A percentile compares a stretch with the other conserved stretches of the same genome.
phyloP scores from a whole-genome alignment of 768 basidiomycete species.

The Baorangia bicolor region DNA sequence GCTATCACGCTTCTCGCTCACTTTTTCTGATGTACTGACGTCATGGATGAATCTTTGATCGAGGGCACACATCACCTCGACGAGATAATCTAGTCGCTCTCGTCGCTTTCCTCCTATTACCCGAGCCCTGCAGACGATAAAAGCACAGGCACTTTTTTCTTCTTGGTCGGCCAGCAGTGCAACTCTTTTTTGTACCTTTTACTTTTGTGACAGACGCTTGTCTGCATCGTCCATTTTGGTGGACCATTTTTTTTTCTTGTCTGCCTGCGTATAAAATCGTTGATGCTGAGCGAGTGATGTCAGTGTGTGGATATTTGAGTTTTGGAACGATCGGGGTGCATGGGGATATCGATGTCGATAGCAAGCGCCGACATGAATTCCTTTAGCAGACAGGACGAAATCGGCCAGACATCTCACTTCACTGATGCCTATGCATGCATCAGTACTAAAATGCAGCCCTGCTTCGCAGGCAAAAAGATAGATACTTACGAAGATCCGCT shows the following conservation, averaged over 20 bases:
- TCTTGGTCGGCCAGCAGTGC: not conserved
- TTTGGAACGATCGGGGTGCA: not conserved
- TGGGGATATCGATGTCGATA: not conserved
- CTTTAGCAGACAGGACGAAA: not conserved
- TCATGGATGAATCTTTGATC: not conserved
- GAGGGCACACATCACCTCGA: not conserved
- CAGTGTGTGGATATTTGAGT: not conserved
- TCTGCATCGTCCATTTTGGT: not conserved
- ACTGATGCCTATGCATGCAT: too few species aligned
- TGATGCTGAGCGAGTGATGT: not conserved
- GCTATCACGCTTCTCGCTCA: conserved; percentile 15
- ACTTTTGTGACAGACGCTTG: not conserved
- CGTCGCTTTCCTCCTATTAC: not conserved
- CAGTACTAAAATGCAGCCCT: too few species aligned
- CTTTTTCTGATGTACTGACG: conserved; percentile 17
- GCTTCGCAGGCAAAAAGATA: too few species aligned
- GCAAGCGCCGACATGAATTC: not conserved
- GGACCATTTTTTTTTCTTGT: not conserved
- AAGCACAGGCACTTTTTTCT: not conserved
- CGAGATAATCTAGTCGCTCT: not conserved
- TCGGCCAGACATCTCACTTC: not conserved
- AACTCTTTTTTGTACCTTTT: not conserved
- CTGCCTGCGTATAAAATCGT: not conserved
- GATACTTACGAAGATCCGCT: too few species aligned
- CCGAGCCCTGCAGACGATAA: not conserved